These are phyloP conservation scores for Ceratocystis variospora DNA, from an alignment of 2,329 filamentous ascomycete species.

Conservation along the genomic window DNA sequence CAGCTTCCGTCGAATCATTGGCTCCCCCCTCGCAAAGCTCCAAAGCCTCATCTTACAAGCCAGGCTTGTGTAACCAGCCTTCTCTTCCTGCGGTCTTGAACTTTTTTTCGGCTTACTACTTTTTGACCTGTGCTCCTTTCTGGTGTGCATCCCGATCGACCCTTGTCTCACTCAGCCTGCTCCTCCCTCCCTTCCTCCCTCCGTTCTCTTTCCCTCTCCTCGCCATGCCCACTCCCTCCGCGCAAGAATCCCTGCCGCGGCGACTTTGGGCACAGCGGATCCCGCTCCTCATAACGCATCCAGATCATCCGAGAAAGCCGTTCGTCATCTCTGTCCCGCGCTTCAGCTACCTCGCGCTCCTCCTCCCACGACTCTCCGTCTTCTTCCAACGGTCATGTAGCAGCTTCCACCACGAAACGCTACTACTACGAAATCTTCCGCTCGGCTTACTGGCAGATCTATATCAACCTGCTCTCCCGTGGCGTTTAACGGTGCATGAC, in stretches of 20 bases:
- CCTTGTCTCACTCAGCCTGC: background rate
- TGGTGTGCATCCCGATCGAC: background rate
- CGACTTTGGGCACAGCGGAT: slow-evolving; percentile 42
- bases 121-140: background rate
- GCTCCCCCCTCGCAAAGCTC: too few species aligned
- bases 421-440: slow-evolving; percentile 40
- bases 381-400: slow-evolving; percentile 43
- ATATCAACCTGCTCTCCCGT: slow-evolving; percentile 41
- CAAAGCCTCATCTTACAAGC: too few species aligned
- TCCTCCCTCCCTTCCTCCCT: slow-evolving; percentile 22
- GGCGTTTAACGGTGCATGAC: slow-evolving; percentile 41
- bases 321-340: slow-evolving; percentile 43
- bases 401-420: slow-evolving; percentile 44
- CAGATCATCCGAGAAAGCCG: slow-evolving; percentile 32
- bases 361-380: slow-evolving; percentile 40
- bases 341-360: slow-evolving; percentile 45
- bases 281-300: slow-evolving; percentile 42
- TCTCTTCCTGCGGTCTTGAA: too few species aligned
- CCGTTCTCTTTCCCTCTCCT: slow-evolving; percentile 12
- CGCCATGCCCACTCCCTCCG: slow-evolving; percentile 10
- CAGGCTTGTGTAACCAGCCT: too few species aligned
- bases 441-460: slow-evolving; percentile 43
- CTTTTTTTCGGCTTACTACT: background rate
- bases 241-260: slow-evolving; percentile 27
- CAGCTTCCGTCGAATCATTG: background rate